Evolutionary conservation across 179 eudicot species (phyloP), one percentile per base, ranked within the genome.

Genomic region (Beta macrorhiza): DNA sequence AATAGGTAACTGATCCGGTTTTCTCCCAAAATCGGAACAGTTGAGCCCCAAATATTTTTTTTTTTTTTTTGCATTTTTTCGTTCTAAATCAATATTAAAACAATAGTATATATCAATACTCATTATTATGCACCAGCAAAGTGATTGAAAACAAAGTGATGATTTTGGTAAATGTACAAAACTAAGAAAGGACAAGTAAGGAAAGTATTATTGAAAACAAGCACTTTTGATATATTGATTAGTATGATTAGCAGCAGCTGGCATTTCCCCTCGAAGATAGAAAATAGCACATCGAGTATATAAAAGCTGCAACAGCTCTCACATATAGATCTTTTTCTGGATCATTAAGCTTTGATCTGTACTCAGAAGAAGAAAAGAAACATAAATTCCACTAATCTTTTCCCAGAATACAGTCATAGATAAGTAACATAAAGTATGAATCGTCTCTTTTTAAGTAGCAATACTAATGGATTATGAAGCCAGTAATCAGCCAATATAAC

Each of bases 301-400:
- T 89, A 57, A 97, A 91, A 87, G 98, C 97, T 69, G 98, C 98
- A 79, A 97, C 97, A 47, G 97, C 98, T 67, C 85, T 86, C 22
- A 90, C 87, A 58, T 92, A 89, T 67, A 89, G 81, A 67, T 87
- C 89, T 81, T 86, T 87, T 32, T 90, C 92, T 5, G 83, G 67
- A 57, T 86, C 86, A 25, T 87, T 81, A 15, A 67, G 83, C 83
- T 73, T 87, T 75, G 81, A 79, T 78, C 97, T 91, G 91, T 61
- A 13, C 64, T 59, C 79, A 72, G 62, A 82, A 58, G 37, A 71
- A 61, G 65, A 56, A 15, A 67, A 29, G 32, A 16, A 12, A 22
- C 59, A 55, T 8, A 0, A 22, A 16, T 81, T 81, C 3, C 76
- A 5, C 22, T 22, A 3, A 1, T 52, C 11, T 53, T 72, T 56